These are phyloP conservation scores for Cymbopogon citratus DNA, from an alignment of 176 grass and related monocot species.

Conservation along the genomic window DNA sequence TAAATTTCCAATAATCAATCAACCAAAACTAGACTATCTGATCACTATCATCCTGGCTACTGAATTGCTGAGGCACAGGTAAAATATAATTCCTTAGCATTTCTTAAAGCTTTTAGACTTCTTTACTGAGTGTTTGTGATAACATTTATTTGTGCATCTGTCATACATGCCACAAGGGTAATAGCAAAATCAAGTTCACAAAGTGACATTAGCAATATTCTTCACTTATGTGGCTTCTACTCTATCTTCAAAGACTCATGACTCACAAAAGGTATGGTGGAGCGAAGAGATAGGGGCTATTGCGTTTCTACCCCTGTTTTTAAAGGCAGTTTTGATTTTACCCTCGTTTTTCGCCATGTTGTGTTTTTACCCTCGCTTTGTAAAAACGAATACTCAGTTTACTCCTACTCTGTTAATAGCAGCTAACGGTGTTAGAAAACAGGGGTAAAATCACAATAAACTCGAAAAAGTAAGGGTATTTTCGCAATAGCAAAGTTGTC, in stretches of 20 bases:
- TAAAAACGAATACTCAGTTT: too few species aligned
- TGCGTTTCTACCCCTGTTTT: too few species aligned
- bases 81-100: background rate
- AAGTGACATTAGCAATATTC: background rate
- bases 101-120: background rate
- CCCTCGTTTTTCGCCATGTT: too few species aligned
- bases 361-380: too few species aligned
- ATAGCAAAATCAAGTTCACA: background rate
- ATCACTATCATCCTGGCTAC: background rate
- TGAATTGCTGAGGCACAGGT: background rate
- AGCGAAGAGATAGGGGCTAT: background rate
- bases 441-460: too few species aligned
- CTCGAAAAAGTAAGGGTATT: too few species aligned
- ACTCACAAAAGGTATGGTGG: background rate
- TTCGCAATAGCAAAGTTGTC: too few species aligned
- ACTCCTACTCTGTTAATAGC: too few species aligned
- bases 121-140: background rate
- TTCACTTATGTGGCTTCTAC: background rate
- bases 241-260: background rate
- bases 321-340: too few species aligned
- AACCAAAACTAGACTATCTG: constrained; percentile 2
- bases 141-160: constrained; percentile 12
- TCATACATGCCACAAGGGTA: background rate
- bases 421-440: too few species aligned
- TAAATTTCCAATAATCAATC: background rate